These are phyloP conservation scores for Daldinia sp. DNA, from an alignment of 2,329 filamentous ascomycete genomes.

Conservation along the genomic window DNA sequence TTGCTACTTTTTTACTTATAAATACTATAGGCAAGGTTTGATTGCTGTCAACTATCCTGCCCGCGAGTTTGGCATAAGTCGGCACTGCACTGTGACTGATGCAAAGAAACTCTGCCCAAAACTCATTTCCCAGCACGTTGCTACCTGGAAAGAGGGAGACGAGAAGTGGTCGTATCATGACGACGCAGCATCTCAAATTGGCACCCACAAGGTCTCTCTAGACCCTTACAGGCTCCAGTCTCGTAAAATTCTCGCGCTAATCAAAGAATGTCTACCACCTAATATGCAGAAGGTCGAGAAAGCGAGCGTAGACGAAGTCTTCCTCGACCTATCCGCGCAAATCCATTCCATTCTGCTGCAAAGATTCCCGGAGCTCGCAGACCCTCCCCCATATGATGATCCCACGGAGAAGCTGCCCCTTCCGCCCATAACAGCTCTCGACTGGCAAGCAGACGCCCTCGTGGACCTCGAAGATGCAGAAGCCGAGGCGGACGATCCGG, in stretches of 20 bases:
- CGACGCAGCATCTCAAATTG: slow-evolving; percentile 80
- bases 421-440: slow-evolving; percentile 72
- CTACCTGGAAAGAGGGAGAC: slow-evolving; percentile 92
- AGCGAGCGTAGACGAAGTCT: slow-evolving; percentile 94
- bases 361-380: slow-evolving; percentile 76
- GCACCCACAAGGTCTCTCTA: slow-evolving; percentile 90
- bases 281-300: slow-evolving; percentile 83
- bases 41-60: slow-evolving; percentile 98
- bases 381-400: slow-evolving; percentile 77
- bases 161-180: slow-evolving; percentile 90
- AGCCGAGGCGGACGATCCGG: slow-evolving; percentile 80
- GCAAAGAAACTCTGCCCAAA: slow-evolving; percentile 87
- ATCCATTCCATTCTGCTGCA: slow-evolving; percentile 78
- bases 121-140: slow-evolving; percentile 89
- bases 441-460: slow-evolving; percentile 86
- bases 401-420: slow-evolving; percentile 74
- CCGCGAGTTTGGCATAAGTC: slow-evolving; percentile 77
- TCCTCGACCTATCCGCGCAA: slow-evolving; percentile 87
- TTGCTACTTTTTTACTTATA: slow-evolving; percentile 26
- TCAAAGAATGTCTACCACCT: slow-evolving; percentile 76
- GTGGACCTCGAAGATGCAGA: slow-evolving; percentile 78
- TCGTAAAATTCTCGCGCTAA: slow-evolving; percentile 78
- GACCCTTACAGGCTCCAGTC: slow-evolving; percentile 91
- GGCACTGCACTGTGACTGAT: slow-evolving; percentile 81
- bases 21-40: slow-evolving; percentile 74